These are phyloP conservation scores for Carex sylvatica DNA, from an alignment of 202 grass and related monocot genomes.

Conservation along the genomic window DNA sequence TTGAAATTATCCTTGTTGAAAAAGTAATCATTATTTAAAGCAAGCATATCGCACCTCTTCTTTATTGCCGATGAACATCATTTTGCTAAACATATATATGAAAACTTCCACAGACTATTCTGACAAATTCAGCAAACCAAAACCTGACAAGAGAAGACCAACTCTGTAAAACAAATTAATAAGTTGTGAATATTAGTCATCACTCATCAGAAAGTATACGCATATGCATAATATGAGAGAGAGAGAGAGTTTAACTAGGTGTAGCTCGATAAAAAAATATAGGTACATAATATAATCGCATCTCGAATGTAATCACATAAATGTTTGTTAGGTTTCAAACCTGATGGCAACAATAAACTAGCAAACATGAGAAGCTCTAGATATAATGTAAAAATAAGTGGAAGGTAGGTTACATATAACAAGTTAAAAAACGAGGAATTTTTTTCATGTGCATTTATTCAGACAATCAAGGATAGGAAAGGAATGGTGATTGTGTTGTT, in stretches of 20 bases:
- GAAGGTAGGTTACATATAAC: no score
- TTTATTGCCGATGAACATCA: conserved; percentile 20
- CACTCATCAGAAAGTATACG: neutral
- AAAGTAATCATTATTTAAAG: conserved; percentile 3
- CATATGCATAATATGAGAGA: neutral
- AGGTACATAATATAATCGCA: neutral
- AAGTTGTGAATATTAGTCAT: neutral
- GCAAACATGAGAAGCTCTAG: neutral
- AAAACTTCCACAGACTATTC: conserved; percentile 14
- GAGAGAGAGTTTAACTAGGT: neutral
- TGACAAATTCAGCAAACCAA: neutral
- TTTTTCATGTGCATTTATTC: neutral
- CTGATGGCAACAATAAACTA: neutral
- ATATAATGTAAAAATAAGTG: no score
- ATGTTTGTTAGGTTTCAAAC: neutral
- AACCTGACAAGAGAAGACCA: conserved; percentile 1
- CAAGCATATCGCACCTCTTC: conserved; percentile 24
- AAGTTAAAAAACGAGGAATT: neutral
- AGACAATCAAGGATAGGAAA: neutral
- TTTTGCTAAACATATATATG: conserved; percentile 26
- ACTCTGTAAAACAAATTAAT: conserved; percentile 17
- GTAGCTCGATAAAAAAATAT: neutral
- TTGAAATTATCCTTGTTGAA: neutral
- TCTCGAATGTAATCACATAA: neutral
- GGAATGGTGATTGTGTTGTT: neutral